Conservation (phyloP, 225 moss, liverwort and hornwort genomes). For the Takakia lepidozioides region DNA sequence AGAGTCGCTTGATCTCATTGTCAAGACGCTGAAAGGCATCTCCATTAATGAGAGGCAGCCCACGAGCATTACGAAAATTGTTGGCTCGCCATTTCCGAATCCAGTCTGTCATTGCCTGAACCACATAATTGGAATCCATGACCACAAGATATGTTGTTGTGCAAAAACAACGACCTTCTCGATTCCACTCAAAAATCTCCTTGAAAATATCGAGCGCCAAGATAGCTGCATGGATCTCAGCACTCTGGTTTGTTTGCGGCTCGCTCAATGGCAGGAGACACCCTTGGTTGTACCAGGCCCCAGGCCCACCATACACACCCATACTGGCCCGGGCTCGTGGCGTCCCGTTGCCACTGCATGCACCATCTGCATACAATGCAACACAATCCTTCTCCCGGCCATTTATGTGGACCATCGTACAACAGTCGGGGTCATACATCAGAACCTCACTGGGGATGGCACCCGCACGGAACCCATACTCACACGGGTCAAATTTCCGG, state of each 20-base stretch:
- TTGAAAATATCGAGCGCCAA: conserved; percentile 6
- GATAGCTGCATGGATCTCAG: conserved; percentile 10
- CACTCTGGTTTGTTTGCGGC: conserved; percentile 6
- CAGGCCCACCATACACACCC: conserved; percentile 5
- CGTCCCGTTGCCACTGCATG: conserved; percentile 2
- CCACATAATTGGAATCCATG: conserved; percentile 9
- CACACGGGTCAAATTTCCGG: background rate
- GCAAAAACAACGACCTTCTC: background rate
- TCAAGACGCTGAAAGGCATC: background rate
- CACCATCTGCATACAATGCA: conserved; percentile 5
- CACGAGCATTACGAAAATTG: background rate
- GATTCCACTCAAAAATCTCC: background rate
- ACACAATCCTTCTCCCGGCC: too few species aligned
- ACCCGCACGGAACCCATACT: background rate
- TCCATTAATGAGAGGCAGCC: background rate
- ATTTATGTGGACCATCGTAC: background rate
- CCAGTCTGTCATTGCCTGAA: conserved; percentile 8
- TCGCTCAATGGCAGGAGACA: background rate
- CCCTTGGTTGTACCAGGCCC: conserved; percentile 5
- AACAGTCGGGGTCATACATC: background rate
- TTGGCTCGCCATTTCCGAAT: conserved; percentile 6
- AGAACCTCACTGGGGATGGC: background rate
- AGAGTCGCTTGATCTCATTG: background rate
- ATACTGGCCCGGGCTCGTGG: conserved; percentile 2
- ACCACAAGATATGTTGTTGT: background rate